Percentiles rank a stretch among this genome's conserved stretches.
These are phyloP conservation scores for Papiliotrema fonsecae DNA, from an alignment of 1,284 basidiomycete species.

Conservation along the genomic window DNA sequence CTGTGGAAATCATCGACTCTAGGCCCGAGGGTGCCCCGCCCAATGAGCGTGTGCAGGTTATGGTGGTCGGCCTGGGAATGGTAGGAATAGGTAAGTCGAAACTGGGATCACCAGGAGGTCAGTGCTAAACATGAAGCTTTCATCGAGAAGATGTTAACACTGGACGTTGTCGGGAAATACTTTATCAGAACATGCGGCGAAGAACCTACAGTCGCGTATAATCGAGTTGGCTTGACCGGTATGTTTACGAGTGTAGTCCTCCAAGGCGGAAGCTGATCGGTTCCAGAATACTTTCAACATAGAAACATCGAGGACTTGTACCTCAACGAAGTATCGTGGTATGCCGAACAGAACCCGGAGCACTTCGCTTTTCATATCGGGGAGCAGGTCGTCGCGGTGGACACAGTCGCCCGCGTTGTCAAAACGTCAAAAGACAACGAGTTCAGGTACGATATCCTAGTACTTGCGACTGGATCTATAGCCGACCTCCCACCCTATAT, in stretches of 20 bases:
- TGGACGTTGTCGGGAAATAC: conserved; percentile 54
- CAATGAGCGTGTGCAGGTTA: conserved; percentile 36
- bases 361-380: conserved; percentile 55
- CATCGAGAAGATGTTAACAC: conserved; percentile 61
- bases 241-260: background rate
- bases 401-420: conserved; percentile 51
- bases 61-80: conserved; percentile 65
- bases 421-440: conserved; percentile 53
- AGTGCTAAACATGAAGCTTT: conserved; percentile 51
- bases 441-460: conserved; percentile 59
- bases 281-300: conserved; percentile 59
- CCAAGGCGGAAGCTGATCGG: background rate
- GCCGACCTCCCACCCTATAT: conserved; percentile 64
- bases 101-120: background rate
- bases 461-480: conserved; percentile 68
- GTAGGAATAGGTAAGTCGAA: conserved; percentile 57
- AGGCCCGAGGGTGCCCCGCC: no score
- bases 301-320: conserved; percentile 63
- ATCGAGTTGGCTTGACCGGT: conserved; percentile 56
- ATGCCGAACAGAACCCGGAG: conserved; percentile 56
- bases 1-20: no score
- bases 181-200: conserved; percentile 61
- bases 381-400: conserved; percentile 51
- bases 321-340: conserved; percentile 56
- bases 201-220: conserved; percentile 49